These are phyloP conservation scores for Hyaloscypha bicolor DNA, from an alignment of 495 filamentous ascomycete genomes.

Conservation along the genomic window DNA sequence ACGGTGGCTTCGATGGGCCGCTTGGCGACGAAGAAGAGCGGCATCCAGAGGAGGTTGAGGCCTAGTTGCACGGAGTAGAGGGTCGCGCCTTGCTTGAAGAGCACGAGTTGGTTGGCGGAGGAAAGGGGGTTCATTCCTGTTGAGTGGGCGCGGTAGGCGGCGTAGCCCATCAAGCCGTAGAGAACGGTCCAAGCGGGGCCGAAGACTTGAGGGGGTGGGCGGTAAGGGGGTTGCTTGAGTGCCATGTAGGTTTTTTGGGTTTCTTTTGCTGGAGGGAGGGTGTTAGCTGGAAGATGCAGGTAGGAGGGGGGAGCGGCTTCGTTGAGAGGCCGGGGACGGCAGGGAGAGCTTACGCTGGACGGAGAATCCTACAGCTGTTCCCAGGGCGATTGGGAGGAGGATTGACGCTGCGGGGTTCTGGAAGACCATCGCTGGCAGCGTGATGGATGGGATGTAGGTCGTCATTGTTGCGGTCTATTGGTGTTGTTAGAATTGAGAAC, in stretches of 20 bases:
- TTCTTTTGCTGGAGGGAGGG: slow-evolving; percentile 45
- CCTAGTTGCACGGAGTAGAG: slow-evolving; percentile 84
- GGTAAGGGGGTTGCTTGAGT: slow-evolving; percentile 77
- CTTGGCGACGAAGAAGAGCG: slow-evolving; percentile 79
- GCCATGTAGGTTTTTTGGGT: slow-evolving; percentile 64
- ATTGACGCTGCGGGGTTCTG: slow-evolving; percentile 65
- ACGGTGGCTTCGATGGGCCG: slow-evolving; percentile 71
- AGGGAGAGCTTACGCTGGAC: slow-evolving; percentile 51
- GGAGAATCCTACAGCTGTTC: slow-evolving; percentile 63
- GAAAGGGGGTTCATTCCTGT: slow-evolving; percentile 56
- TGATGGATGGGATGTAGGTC: slow-evolving; percentile 62
- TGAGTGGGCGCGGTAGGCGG: slow-evolving; percentile 67
- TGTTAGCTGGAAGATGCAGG: slow-evolving; percentile 22
- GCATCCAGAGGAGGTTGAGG: slow-evolving; percentile 90
- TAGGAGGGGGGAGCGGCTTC: not conserved
- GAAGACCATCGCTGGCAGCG: slow-evolving; percentile 65
- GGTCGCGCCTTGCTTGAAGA: slow-evolving; percentile 61
- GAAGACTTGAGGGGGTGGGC: slow-evolving; percentile 80
- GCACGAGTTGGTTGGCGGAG: slow-evolving; percentile 32
- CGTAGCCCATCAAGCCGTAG: slow-evolving; percentile 89
- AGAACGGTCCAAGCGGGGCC: slow-evolving; percentile 84
- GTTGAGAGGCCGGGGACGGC: not conserved
- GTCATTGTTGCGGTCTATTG: slow-evolving; percentile 55
- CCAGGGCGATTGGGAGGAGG: slow-evolving; percentile 66
- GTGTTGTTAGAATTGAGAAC: not conserved